Evolutionary conservation across 1,284 basidiomycete species (phyloP).

Genomic region (Sanghuangporus baumii): DNA sequence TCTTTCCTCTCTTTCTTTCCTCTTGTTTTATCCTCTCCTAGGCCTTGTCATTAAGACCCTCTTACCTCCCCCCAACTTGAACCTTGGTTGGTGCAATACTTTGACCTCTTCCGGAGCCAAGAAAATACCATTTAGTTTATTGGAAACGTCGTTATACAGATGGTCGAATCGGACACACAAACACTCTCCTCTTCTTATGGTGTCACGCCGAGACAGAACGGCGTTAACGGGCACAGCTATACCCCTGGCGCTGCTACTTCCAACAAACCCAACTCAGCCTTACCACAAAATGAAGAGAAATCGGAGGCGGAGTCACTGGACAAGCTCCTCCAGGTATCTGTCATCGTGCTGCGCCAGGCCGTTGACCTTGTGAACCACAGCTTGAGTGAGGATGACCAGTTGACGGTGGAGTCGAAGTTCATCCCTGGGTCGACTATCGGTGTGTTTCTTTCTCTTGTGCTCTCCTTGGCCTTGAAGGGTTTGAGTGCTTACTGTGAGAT

Average conservation of each 20-base stretch:
- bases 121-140: no score
- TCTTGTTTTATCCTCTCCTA: no score
- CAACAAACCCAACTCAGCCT: not conserved
- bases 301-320: slow-evolving; percentile 26
- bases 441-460: slow-evolving; percentile 26
- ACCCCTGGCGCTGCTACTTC: not conserved
- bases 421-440: slow-evolving; percentile 81
- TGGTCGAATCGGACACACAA: no score
- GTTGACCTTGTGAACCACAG: slow-evolving; percentile 62
- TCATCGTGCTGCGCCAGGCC: slow-evolving; percentile 61
- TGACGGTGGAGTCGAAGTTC: slow-evolving; percentile 58
- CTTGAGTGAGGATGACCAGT: slow-evolving; percentile 60
- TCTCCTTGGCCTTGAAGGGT: not conserved
- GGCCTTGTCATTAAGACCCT: no score
- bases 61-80: no score
- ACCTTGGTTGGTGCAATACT: no score
- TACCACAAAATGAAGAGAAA: not conserved
- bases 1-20: no score
- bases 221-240: not conserved
- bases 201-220: not conserved
- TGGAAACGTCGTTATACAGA: no score
- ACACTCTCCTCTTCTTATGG: not conserved
- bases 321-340: slow-evolving; percentile 59
- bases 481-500: slow-evolving; percentile 10
- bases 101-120: no score